Base-by-base conservation (phyloP, 257 asterid species). In the Vinca minor region DNA sequence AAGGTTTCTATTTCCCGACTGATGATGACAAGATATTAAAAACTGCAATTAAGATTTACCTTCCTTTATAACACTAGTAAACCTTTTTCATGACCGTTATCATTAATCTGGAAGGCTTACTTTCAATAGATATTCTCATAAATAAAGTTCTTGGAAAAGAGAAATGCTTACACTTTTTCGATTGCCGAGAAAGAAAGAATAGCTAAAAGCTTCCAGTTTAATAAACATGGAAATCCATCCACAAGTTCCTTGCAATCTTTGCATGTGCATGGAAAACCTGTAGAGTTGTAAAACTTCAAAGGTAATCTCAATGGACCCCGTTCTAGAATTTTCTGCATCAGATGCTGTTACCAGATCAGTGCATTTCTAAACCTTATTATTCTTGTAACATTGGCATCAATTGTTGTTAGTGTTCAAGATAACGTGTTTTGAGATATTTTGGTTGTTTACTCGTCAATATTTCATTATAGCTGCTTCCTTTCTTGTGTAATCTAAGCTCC, bases 401-500 rank as follows among this genome's bases (percentile, higher is more conserved):
- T 25, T 9, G 8, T 60, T 14, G 41, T 20, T 20, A 38, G 12
- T 23, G 21, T 44, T 26, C 28, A 5, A 23, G 18, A 20, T 32
- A 17, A 5, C n/a, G 5, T 31, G n/a, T 32, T 2, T n/a, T 5
- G n/a, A 28, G 7, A 44, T 5, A 0, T 32, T 42, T 55, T n/a
- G 9, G 11, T 54, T 28, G 59, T 53, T 69, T n/a, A 25, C 1
- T 39, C 8, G 34, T 41, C 2, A 32, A 31, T 34, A 1, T 38
- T 23, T 14, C 31, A 39, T 28, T 50, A 17, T 49, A 34, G 29
- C 15, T 13, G 38, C 63, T 20, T 55, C 12, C 13, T 55, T 23
- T 64, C 63, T 14, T 8, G 21, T 42, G n/a, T 52, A 58, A 53
- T 8, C 52, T 66, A 65, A 66, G 26, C 54, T 64, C 42, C 23